Evolutionary conservation across 2,329 filamentous ascomycete genomes (phyloP).

Genomic region (Juglanconis sp.): DNA sequence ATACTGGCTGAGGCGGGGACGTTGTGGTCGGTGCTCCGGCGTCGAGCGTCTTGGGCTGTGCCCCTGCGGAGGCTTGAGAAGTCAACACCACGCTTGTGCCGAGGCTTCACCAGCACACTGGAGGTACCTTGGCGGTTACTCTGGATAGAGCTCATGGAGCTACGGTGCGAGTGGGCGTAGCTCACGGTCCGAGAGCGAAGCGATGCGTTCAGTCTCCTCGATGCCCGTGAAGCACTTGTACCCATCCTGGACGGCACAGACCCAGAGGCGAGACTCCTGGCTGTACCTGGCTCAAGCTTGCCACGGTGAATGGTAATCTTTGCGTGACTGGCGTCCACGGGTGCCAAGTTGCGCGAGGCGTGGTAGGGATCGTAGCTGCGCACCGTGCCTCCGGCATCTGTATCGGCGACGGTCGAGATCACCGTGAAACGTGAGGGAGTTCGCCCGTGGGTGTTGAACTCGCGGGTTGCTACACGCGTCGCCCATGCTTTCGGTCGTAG

Average conservation of each 20-base stretch:
- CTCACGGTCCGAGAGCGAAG: conserved; percentile 17
- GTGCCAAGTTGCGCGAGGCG: conserved; percentile 54
- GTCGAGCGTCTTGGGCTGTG: conserved; percentile 18
- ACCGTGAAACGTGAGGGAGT: conserved; percentile 62
- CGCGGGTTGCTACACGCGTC: conserved; percentile 59
- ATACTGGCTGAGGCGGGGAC: conserved; percentile 26
- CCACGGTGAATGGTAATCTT: conserved; percentile 66
- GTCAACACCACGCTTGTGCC: conserved; percentile 52
- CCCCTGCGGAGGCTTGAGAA: conserved; percentile 49
- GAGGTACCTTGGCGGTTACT: conserved; percentile 42
- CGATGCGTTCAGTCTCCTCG: conserved; percentile 10
- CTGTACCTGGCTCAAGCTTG: conserved; percentile 28
- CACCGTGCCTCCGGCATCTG: conserved; percentile 44
- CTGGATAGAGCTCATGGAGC: conserved; percentile 48
- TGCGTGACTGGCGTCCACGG: conserved; percentile 54
- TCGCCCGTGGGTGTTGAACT: conserved; percentile 55
- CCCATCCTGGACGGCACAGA: conserved; percentile 22
- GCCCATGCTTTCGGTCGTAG: conserved; percentile 51
- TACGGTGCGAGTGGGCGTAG: conserved; percentile 32
- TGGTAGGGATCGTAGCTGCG: conserved; percentile 83
- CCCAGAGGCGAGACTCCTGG: conserved; percentile 32
- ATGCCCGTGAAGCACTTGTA: conserved; percentile 20
- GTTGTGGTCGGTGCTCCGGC: conserved; percentile 19
- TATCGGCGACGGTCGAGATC: conserved; percentile 58
- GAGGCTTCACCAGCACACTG: conserved; percentile 40